Base-by-base conservation (phyloP, 129 eudicot species). In the Calendula officinalis region DNA sequence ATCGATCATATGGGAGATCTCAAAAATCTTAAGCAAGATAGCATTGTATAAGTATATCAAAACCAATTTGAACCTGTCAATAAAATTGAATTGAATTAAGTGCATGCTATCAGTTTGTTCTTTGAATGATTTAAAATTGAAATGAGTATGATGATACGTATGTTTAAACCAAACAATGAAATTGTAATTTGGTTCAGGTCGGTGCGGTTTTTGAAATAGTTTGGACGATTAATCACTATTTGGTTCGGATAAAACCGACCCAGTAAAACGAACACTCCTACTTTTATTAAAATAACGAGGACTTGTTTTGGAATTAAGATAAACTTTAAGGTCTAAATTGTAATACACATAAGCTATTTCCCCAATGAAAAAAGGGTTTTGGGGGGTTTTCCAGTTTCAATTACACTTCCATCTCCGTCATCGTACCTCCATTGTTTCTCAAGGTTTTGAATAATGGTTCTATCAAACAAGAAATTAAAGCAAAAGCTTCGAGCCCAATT, bases 401-500 rank as follows among this genome's bases (percentile, higher is more conserved):
- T 17, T 60, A 10, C 56, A n/a, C 41, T 49, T 38, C 69, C 40
- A 8, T 38, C 39, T 14, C 14, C 16, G 40, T 4, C 64, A 8
- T 36, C 33, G 64, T 22, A 22, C 62, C 78, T 64, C 66, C 72
- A 64, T 65, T 46, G 60, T 56, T 56, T 10, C 39, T 43, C 39
- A 43, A 14, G 9, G 10, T 34, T 35, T 36, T 30, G 41, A 30
- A 79, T 15, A 53, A 84, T 84, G 91, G 91, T 91, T 54, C 59
- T 87, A 69, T 88, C 98, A 45, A 88, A 87, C 84, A 91, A 88
- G 84, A 91, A 88, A 72, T 78, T 80, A 7, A 91, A 91, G 85
- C 88, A 81, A 42, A 91, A 81, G 79, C 66, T 87, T 48, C 66
- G 98, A 77, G 81, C 78, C 40, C 78, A 73, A 54, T 56, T 82